Evolutionary conservation across 2,329 filamentous ascomycete species (phyloP).

Genomic region (Ascochyta lentis): DNA sequence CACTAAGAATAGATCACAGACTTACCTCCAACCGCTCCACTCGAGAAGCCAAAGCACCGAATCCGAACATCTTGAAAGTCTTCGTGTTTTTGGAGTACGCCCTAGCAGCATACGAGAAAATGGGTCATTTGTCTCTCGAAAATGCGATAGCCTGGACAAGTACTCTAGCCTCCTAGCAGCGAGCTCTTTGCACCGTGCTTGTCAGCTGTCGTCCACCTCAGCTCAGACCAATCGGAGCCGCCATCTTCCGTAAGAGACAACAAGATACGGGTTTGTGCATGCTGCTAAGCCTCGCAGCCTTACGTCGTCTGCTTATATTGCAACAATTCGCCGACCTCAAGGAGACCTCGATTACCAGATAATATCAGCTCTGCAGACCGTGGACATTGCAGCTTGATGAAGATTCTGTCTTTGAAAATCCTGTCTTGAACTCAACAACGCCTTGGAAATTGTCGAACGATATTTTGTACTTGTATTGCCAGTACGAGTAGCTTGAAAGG

Average conservation of each 20-base stretch:
- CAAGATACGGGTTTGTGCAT: not conserved
- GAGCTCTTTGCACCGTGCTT: not conserved
- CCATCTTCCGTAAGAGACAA: constrained; percentile 2
- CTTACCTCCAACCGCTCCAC: constrained; percentile 1
- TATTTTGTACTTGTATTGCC: not conserved
- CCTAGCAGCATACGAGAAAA: not conserved
- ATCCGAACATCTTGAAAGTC: not conserved
- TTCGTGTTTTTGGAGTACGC: not conserved
- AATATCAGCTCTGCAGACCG: not conserved
- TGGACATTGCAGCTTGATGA: not conserved
- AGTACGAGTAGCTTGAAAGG: not conserved
- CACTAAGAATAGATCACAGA: constrained; percentile 15
- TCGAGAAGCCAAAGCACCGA: not conserved
- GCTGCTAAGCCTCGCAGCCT: constrained; percentile 11
- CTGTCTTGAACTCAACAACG: not conserved
- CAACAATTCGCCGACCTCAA: not conserved
- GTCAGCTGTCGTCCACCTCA: constrained; percentile 13
- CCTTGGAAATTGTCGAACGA: not conserved
- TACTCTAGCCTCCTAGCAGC: not conserved
- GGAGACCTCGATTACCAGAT: not conserved
- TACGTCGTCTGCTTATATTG: constrained; percentile 12
- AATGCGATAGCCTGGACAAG: not conserved
- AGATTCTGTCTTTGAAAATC: not conserved
- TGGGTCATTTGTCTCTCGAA: not conserved
- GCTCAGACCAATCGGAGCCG: constrained; percentile 8